Percentiles rank a stretch among this genome's conserved stretches.
Conservation (phyloP, 192 early-diverging fungal genomes). For the Funneliformis mosseae region DNA sequence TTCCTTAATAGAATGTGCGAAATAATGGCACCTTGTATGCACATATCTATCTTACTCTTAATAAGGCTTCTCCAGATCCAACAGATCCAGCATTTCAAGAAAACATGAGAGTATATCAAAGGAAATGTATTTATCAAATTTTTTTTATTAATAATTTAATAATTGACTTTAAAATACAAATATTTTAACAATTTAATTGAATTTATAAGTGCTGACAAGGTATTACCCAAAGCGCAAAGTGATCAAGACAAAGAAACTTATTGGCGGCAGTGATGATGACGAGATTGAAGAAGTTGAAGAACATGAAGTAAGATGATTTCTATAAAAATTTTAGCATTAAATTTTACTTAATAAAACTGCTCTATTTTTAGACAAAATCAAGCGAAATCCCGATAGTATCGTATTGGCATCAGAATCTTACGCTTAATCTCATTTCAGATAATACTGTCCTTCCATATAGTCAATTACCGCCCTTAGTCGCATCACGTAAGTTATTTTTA, state of each 20-base stretch:
- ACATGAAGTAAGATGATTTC: not conserved
- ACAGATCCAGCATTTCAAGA: constrained; percentile 38
- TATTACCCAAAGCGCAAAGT: constrained; percentile 49
- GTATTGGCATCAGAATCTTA: constrained; percentile 82
- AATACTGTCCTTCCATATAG: constrained; percentile 48
- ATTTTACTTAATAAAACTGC: not conserved
- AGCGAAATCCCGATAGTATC: constrained; percentile 49
- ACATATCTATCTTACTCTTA: constrained; percentile 58
- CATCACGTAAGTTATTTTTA: constrained; percentile 49
- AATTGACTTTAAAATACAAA: not conserved
- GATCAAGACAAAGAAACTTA: constrained; percentile 58
- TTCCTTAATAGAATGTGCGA: constrained; percentile 45
- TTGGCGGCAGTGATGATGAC: constrained; percentile 39
- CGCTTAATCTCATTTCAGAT: constrained; percentile 61
- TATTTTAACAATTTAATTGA: constrained; percentile 13
- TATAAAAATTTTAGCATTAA: not conserved
- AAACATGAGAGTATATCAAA: constrained; percentile 49
- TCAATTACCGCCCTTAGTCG: constrained; percentile 53
- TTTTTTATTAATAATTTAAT: not conserved
- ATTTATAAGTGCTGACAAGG: constrained; percentile 46
- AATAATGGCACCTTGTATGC: constrained; percentile 62
- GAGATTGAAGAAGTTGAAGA: constrained; percentile 37
- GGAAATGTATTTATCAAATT: constrained; percentile 48
- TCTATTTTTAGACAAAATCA: not conserved
- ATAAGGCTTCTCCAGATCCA: constrained; percentile 49